Evolutionary conservation across 2,329 filamentous ascomycete genomes (phyloP).

Genomic region (Botrytis pseudocinerea): DNA sequence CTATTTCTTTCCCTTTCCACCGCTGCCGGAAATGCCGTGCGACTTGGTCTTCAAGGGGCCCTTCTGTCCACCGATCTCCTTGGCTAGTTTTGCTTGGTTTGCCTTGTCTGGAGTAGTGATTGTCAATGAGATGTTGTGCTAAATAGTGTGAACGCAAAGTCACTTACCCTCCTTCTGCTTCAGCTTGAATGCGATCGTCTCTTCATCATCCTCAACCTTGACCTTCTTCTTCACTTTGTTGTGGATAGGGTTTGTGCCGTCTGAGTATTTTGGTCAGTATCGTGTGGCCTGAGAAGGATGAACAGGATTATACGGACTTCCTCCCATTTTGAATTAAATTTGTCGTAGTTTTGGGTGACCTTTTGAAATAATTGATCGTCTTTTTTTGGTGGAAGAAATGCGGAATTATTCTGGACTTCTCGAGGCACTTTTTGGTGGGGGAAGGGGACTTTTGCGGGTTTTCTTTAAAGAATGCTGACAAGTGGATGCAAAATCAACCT

Average conservation of each 20-base stretch:
- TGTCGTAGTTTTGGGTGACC: conserved; percentile 6
- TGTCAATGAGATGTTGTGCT: conserved; percentile 44
- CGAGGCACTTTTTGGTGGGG: conserved; percentile 11
- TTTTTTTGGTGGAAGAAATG: neutral
- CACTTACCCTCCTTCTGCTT: conserved; percentile 81
- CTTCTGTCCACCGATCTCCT: conserved; percentile 59
- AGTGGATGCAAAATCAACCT: neutral
- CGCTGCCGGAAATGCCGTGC: conserved; percentile 96
- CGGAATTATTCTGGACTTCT: conserved; percentile 20
- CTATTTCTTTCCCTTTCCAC: conserved; percentile 67
- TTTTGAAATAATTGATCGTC: conserved; percentile 2
- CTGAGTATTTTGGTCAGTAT: conserved; percentile 5
- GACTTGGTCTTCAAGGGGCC: conserved; percentile 81
- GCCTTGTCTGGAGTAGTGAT: conserved; percentile 54
- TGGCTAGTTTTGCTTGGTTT: conserved; percentile 77
- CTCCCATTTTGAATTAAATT: conserved; percentile 58
- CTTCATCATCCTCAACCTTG: conserved; percentile 84
- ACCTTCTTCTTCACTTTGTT: conserved; percentile 83
- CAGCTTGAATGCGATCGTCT: conserved; percentile 73
- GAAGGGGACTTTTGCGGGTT: conserved; percentile 17
- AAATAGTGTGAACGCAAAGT: conserved; percentile 1
- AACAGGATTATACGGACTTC: conserved; percentile 37
- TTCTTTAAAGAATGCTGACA: conserved; percentile 19
- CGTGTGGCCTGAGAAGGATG: conserved; percentile 42
- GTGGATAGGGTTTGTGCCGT: conserved; percentile 21